Percentiles rank a stretch among this genome's conserved stretches.
phyloP scores from a whole-genome alignment of 345 rosid species.

The Linum tenue region DNA sequence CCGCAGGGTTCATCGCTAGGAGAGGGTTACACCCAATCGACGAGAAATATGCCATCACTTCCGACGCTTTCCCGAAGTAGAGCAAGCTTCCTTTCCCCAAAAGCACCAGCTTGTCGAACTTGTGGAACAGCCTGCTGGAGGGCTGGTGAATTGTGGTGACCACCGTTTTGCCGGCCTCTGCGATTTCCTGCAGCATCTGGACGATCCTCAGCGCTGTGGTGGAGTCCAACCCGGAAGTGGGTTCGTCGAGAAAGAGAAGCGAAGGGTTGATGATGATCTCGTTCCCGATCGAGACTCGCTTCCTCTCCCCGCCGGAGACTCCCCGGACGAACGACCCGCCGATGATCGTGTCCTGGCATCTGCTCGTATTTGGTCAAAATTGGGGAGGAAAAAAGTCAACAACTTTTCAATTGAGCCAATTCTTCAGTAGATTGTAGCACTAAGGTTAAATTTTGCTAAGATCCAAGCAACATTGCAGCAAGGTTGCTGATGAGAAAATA shows the following conservation, averaged over 20 bases:
- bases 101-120: slow-evolving; percentile 83
- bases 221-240: slow-evolving; percentile 96
- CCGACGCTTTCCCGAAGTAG: slow-evolving; percentile 91
- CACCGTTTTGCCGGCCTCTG: slow-evolving; percentile 88
- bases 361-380: slow-evolving; percentile 7
- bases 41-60: slow-evolving; percentile 64
- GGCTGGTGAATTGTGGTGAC: slow-evolving; percentile 98
- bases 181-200: slow-evolving; percentile 78
- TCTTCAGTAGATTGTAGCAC: background rate
- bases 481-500: slow-evolving; percentile 5
- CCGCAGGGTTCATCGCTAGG: slow-evolving; percentile 96
- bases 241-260: slow-evolving; percentile 87
- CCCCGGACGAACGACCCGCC: slow-evolving; percentile 96
- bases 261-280: slow-evolving; percentile 95
- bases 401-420: background rate
- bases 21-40: slow-evolving; percentile 89
- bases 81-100: slow-evolving; percentile 87
- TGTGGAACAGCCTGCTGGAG: slow-evolving; percentile 89
- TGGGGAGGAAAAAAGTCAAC: background rate
- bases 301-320: slow-evolving; percentile 96
- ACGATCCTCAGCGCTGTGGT: slow-evolving; percentile 84
- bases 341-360: slow-evolving; percentile 94
- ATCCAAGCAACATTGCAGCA: too few species aligned
- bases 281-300: slow-evolving; percentile 86
- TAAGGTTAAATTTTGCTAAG: too few species aligned